phyloP scores from a whole-genome alignment of 2,329 filamentous ascomycete genomes.

The Blastomyces gilchristii region DNA sequence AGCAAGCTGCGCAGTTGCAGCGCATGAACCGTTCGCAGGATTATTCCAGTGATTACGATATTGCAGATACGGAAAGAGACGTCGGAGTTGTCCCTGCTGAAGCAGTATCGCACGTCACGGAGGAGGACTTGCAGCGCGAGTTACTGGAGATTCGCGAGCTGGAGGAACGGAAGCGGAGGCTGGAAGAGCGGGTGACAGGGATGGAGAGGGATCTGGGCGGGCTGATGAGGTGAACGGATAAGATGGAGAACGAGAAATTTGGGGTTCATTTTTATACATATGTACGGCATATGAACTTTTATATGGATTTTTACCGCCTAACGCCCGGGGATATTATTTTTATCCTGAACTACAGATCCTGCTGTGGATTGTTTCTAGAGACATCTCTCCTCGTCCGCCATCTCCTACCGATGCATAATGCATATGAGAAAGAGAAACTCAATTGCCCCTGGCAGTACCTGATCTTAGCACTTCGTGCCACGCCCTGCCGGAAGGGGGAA shows the following conservation, averaged over 20 bases:
- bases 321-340: neutral
- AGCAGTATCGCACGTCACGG: conserved; percentile 24
- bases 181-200: conserved; percentile 55
- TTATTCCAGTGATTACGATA: conserved; percentile 47
- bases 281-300: neutral
- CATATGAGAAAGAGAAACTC: neutral
- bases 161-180: conserved; percentile 50
- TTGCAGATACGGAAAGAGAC: conserved; percentile 20
- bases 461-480: neutral
- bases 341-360: neutral
- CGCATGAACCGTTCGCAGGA: conserved; percentile 54
- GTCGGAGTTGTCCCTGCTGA: neutral
- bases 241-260: neutral
- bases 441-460: neutral
- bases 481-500: neutral
- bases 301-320: neutral
- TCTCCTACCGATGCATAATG: neutral
- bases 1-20: conserved; percentile 64
- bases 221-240: conserved; percentile 39
- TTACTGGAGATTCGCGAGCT: conserved; percentile 50
- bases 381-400: too few relatives aligned
- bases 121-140: conserved; percentile 37
- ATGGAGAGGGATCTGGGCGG: conserved; percentile 61
- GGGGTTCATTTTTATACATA: neutral
- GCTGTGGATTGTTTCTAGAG: neutral